These are phyloP conservation scores for Trametes maxima DNA, from an alignment of 768 basidiomycete species.

Conservation along the genomic window DNA sequence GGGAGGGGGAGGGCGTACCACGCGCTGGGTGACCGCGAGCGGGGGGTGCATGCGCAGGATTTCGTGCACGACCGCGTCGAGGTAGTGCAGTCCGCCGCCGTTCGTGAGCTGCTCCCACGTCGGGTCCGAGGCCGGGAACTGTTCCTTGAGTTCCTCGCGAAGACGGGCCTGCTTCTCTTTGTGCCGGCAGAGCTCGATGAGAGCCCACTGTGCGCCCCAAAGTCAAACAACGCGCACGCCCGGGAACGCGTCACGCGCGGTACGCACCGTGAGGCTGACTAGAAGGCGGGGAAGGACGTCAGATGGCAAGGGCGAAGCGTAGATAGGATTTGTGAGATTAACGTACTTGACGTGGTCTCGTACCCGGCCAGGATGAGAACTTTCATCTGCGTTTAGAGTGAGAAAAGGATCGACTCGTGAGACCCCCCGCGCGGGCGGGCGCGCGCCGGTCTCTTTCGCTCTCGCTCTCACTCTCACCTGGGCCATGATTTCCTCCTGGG, in stretches of 20 bases:
- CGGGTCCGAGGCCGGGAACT: constrained; percentile 47
- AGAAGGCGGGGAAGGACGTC: background rate
- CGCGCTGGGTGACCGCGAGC: constrained; percentile 37
- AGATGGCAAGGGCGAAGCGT: background rate
- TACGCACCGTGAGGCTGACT: constrained; percentile 28
- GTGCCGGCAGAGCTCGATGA: constrained; percentile 54
- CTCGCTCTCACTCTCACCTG: constrained; percentile 29
- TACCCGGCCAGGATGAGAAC: constrained; percentile 48
- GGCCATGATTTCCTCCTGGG: constrained; percentile 45
- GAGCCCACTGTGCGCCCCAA: constrained; percentile 46
- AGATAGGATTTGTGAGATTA: background rate
- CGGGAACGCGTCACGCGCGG: too few species aligned
- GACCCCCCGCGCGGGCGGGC: too few species aligned
- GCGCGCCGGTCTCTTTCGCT: too few species aligned
- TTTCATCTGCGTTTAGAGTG: constrained; percentile 35
- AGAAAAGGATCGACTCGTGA: background rate
- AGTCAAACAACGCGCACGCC: background rate
- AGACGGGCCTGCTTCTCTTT: constrained; percentile 49
- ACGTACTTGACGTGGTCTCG: constrained; percentile 51
- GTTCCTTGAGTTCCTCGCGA: constrained; percentile 47
- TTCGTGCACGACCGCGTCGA: constrained; percentile 55
- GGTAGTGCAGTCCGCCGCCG: constrained; percentile 47
- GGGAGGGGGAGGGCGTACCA: constrained; percentile 36
- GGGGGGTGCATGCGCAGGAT: constrained; percentile 48
- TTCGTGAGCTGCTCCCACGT: constrained; percentile 55